Conservation (phyloP, 2,329 filamentous ascomycete species). For the Fusarium sp. region DNA sequence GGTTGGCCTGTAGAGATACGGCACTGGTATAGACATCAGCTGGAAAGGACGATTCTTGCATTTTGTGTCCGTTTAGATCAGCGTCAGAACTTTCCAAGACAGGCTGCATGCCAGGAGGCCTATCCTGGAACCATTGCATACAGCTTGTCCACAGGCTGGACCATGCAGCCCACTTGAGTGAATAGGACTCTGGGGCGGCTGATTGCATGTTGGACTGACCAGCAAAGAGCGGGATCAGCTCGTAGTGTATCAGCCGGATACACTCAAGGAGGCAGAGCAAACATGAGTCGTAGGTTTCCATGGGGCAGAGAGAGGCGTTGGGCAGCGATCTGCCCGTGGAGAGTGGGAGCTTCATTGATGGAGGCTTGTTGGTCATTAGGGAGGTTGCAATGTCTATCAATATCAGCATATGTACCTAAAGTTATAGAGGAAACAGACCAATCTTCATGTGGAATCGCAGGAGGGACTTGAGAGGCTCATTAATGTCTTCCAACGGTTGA, state of each 20-base stretch:
- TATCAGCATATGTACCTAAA: not conserved
- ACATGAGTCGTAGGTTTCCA: not conserved
- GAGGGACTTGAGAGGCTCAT: not conserved
- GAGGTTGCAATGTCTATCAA: not conserved
- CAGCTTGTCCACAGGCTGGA: constrained; percentile 17
- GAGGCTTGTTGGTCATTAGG: not conserved
- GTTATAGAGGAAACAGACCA: not conserved
- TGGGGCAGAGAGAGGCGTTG: not conserved
- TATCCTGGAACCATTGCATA: constrained; percentile 18
- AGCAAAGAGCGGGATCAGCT: not conserved
- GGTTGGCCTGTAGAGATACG: not conserved
- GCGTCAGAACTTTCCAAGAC: constrained; percentile 17
- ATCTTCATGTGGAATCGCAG: not conserved
- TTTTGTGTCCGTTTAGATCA: constrained; percentile 21
- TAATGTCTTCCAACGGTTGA: not conserved
- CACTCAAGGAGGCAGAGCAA: not conserved
- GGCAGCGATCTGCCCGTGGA: not conserved
- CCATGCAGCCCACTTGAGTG: constrained; percentile 16
- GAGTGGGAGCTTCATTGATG: not conserved
- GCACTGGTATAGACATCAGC: not conserved
- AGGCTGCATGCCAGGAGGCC: constrained; percentile 18
- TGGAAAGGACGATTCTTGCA: not conserved
- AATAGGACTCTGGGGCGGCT: constrained; percentile 1
- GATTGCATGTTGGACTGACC: not conserved
- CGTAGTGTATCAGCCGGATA: not conserved